These are phyloP conservation scores for Colletotrichum trifolii DNA, from an alignment of 2,329 filamentous ascomycete species.

Conservation along the genomic window DNA sequence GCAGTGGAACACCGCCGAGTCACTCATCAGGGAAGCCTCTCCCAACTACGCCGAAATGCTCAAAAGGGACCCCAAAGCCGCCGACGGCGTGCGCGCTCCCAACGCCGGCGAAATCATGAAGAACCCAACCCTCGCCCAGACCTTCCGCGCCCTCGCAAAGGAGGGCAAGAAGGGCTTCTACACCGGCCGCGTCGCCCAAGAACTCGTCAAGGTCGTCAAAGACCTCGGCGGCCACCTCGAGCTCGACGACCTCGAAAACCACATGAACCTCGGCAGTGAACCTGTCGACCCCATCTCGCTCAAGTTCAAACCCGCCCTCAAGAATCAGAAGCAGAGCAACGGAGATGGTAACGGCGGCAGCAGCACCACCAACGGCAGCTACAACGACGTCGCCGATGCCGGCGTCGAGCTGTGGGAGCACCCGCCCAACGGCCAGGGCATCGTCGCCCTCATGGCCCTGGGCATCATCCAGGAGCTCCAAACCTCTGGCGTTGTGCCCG, in stretches of 20 bases:
- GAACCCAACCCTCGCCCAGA: slow-evolving; percentile 83
- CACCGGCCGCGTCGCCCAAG: slow-evolving; percentile 82
- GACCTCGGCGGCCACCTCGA: slow-evolving; percentile 82
- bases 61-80: slow-evolving; percentile 76
- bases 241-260: slow-evolving; percentile 82
- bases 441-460: slow-evolving; percentile 92
- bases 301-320: slow-evolving; percentile 65
- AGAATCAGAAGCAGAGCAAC: slow-evolving; percentile 9
- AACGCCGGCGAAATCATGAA: slow-evolving; percentile 87
- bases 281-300: slow-evolving; percentile 87
- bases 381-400: slow-evolving; percentile 50
- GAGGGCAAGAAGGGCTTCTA: slow-evolving; percentile 95
- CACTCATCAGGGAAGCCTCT: slow-evolving; percentile 75
- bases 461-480: slow-evolving; percentile 92
- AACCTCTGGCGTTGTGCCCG: slow-evolving; percentile 76
- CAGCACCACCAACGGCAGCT: slow-evolving; percentile 38
- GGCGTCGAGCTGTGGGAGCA: slow-evolving; percentile 91
- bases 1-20: slow-evolving; percentile 79
- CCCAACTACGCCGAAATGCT: slow-evolving; percentile 90
- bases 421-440: slow-evolving; percentile 94
- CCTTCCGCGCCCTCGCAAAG: slow-evolving; percentile 81
- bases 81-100: slow-evolving; percentile 79
- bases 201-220: slow-evolving; percentile 80
- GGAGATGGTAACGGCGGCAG: background rate
- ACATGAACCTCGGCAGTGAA: slow-evolving; percentile 76